phyloP scores from a whole-genome alignment of 148 eudicot species.

The Rhododendron kiyosumense region DNA sequence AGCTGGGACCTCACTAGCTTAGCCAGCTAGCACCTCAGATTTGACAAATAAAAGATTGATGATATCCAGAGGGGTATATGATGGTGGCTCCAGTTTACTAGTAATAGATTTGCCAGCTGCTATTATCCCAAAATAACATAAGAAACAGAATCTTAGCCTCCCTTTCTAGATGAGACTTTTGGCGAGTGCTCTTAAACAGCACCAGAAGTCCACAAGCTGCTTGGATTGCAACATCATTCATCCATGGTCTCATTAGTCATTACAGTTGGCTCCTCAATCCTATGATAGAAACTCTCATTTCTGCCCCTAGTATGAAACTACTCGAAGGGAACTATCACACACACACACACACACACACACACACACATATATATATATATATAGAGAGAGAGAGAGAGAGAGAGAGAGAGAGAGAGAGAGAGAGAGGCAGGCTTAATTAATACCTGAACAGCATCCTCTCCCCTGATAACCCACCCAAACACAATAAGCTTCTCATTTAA shows the following conservation, averaged over 20 bases:
- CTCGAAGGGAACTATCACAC: background rate
- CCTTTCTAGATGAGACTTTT: background rate
- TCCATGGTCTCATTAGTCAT: background rate
- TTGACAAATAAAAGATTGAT: background rate
- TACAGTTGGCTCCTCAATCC: background rate
- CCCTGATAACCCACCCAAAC: constrained; percentile 74
- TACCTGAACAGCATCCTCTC: constrained; percentile 91
- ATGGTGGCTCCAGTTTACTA: background rate
- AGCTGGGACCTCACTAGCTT: background rate
- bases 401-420: constrained; percentile 2
- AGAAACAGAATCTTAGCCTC: background rate
- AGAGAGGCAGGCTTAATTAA: background rate
- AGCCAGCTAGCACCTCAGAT: background rate
- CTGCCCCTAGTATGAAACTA: background rate
- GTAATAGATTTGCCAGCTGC: background rate
- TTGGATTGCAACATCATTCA: background rate
- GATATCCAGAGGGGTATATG: too few relatives aligned
- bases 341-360: too few relatives aligned
- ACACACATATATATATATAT: too few relatives aligned
- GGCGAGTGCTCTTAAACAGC: background rate
- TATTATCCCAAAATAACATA: background rate
- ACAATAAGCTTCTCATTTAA: constrained; percentile 72
- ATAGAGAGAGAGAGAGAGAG: background rate
- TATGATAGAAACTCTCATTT: background rate
- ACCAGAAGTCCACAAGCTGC: background rate